Conservation (phyloP, 768 basidiomycete genomes). For the Panaeolus papilionaceus region DNA sequence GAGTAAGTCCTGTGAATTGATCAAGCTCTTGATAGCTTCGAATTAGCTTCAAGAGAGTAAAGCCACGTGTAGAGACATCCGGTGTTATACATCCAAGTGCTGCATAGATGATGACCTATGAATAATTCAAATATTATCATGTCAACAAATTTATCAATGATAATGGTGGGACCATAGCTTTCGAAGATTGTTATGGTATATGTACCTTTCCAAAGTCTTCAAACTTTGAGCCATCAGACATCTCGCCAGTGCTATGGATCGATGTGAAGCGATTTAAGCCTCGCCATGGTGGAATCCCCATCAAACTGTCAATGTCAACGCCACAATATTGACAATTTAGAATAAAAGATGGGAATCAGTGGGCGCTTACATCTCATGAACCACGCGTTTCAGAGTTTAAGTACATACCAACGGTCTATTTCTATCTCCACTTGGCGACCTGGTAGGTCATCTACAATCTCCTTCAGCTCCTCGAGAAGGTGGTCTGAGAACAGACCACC, state of each 20-base stretch:
- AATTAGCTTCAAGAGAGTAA: constrained; percentile 34
- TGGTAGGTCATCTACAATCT: background rate
- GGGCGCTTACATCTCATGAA: background rate
- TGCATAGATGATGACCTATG: constrained; percentile 37
- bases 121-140: constrained; percentile 42
- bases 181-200: constrained; percentile 14
- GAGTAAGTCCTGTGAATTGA: constrained; percentile 34
- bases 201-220: background rate
- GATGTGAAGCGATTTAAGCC: constrained; percentile 38
- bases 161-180: too few species aligned
- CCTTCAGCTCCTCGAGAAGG: background rate
- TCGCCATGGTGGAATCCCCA: constrained; percentile 38
- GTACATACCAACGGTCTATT: background rate
- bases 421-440: background rate
- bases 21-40: constrained; percentile 38
- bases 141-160: constrained; percentile 36
- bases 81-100: constrained; percentile 29
- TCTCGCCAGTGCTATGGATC: constrained; percentile 2
- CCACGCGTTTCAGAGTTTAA: background rate
- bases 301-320: constrained; percentile 28
- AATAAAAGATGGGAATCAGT: background rate
- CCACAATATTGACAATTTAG: background rate
- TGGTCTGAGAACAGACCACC: constrained; percentile 28
- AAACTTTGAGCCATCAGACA: background rate
- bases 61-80: constrained; percentile 24